A percentile compares a stretch with the other conserved stretches of the same genome.
Conservation (phyloP, 345 rosid species). For the Salix koriyanagi region DNA sequence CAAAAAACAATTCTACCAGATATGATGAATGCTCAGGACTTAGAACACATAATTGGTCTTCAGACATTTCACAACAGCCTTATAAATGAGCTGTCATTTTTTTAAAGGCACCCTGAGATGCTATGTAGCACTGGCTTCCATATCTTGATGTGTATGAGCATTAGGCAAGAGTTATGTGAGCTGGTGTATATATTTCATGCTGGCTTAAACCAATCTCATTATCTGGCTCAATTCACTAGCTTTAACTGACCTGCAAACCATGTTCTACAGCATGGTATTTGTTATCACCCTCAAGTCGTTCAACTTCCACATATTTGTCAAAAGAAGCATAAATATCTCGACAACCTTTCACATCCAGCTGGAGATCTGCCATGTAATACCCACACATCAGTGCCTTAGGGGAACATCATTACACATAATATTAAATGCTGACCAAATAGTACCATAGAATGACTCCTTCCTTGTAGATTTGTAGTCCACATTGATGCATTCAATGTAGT, state of each 20-base stretch:
- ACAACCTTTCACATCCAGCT: conserved; percentile 98
- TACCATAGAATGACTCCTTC: conserved; percentile 97
- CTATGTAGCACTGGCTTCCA: neutral
- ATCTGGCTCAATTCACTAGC: neutral
- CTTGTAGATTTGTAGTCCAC: conserved; percentile 92
- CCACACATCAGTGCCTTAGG: neutral
- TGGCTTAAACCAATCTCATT: neutral
- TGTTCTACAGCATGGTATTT: conserved; percentile 86
- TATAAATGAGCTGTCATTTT: neutral
- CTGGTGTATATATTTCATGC: neutral
- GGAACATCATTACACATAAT: neutral
- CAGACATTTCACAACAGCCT: neutral
- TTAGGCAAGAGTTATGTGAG: neutral
- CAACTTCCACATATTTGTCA: conserved; percentile 97
- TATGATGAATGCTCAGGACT: neutral
- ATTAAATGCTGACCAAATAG: conserved; percentile 1
- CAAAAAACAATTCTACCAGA: neutral
- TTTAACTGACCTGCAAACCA: conserved; percentile 77
- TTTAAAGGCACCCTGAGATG: neutral
- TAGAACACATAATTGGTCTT: neutral
- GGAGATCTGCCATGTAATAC: conserved; percentile 60
- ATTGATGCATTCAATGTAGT: conserved; percentile 88
- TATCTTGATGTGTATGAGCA: neutral
- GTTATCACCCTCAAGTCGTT: conserved; percentile 95
- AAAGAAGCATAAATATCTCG: conserved; percentile 94